phyloP scores from a whole-genome alignment of 768 basidiomycete genomes.

The Favolaschia claudopus region DNA sequence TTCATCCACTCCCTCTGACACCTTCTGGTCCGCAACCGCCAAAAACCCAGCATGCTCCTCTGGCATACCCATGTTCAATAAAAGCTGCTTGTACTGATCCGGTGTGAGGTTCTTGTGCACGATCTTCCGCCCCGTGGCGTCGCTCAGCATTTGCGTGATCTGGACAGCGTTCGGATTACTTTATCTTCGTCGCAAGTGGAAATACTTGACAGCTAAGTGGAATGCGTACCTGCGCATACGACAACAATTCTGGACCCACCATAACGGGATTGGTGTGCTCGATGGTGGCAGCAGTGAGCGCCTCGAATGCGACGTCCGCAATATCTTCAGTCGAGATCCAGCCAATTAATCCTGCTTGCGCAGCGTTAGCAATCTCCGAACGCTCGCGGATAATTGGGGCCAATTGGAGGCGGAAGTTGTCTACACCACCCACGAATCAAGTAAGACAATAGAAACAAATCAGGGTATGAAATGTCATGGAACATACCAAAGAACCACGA shows the following conservation, averaged over 20 bases:
- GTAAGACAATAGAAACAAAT: background rate
- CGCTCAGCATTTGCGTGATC: conserved; percentile 34
- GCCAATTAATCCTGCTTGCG: conserved; percentile 36
- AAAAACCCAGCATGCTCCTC: conserved; percentile 25
- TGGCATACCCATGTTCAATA: conserved; percentile 23
- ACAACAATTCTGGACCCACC: conserved; percentile 40
- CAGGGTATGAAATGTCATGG: background rate
- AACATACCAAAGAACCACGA: conserved; percentile 46
- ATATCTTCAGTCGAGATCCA: conserved; percentile 42
- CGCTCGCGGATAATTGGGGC: conserved; percentile 29
- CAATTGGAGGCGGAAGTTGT: conserved; percentile 37
- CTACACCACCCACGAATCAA: conserved; percentile 22
- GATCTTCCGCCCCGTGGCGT: conserved; percentile 36
- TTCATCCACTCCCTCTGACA: conserved; percentile 33
- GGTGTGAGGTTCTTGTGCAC: conserved; percentile 31
- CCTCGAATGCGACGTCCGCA: conserved; percentile 37
- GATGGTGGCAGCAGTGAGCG: conserved; percentile 31
- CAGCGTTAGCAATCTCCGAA: conserved; percentile 33
- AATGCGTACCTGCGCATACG: conserved; percentile 37
- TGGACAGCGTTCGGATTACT: conserved; percentile 16
- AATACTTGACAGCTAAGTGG: background rate
- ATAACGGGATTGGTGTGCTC: conserved; percentile 36
- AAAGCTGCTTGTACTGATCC: conserved; percentile 26
- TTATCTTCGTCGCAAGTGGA: background rate
- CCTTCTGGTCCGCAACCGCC: conserved; percentile 20